Evolutionary conservation across 495 filamentous ascomycete genomes (phyloP), one percentile per base, ranked within the genome.

Genomic region (Aspergillus carlsbadensis): DNA sequence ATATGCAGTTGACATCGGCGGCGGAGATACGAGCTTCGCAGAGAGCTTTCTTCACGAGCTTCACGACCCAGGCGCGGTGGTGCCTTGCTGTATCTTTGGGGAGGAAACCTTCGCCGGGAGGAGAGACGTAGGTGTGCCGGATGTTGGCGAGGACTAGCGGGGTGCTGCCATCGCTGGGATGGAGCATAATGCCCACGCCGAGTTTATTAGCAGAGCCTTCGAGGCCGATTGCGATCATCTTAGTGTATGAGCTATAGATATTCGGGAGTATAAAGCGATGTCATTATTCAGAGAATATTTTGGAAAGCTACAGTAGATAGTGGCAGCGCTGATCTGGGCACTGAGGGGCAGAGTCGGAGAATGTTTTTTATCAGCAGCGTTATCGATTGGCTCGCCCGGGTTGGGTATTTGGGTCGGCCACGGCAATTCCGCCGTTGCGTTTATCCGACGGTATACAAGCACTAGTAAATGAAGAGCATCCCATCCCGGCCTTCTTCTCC

Each of bases 141-240:
- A 98, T 82, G 73, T 98, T 98, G 65, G 92, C 85, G 59, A 98
- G 91, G 66, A 98, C 85, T 62, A 83, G 75, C 20, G 91, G 82
- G 31, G 82, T 77, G 52, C 78, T 79, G 20, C 79, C 78, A 58
- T 78, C 70, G 6, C 81, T 72, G 54, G 86, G 84, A 76, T 98
- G 95, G 26, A 81, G 80, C 71, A 98, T 97, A 33, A 98, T 78
- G 67, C 94, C 94, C 52, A 98, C 86, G 61, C 94, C 94, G 45
- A 98, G 81, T 70, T 98, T 98, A 80, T 98, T 98, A 74, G 94
- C 94, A 43, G 91, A 96, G 68, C 94, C 93, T 78, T 98, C 94
- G 67, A 95, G 89, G 44, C 95, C 95, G 65, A 98, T 83, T 52
- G 91, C 86, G 56, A 98, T 89, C 85, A 87, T 87, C 58, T 54